These are phyloP conservation scores for Kregervanrija fluxuum DNA, from an alignment of 805 yeast species.

Conservation along the genomic window DNA sequence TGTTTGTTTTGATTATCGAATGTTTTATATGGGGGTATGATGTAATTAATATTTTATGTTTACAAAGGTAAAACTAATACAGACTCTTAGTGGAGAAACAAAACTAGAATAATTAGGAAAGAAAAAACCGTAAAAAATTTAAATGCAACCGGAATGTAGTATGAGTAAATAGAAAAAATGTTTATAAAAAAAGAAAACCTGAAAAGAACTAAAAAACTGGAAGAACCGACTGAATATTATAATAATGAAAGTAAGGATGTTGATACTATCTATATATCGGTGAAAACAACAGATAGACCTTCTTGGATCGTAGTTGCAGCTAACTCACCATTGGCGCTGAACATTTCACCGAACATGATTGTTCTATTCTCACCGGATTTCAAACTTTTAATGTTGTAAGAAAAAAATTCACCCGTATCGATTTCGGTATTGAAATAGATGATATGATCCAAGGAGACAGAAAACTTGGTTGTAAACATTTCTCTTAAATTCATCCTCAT, in stretches of 20 bases:
- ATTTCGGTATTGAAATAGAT: constrained; percentile 57
- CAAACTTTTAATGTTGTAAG: constrained; percentile 40
- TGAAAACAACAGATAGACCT: constrained; percentile 39
- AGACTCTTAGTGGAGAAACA: neutral
- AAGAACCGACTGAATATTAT: constrained; percentile 1
- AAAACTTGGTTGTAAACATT: constrained; percentile 39
- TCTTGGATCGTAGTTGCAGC: constrained; percentile 62
- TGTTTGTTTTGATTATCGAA: neutral
- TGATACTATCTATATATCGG: constrained; percentile 5
- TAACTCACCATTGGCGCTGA: constrained; percentile 38
- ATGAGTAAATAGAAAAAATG: neutral
- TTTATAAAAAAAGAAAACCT: constrained; percentile 40
- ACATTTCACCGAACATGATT: constrained; percentile 53
- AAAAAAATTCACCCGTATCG: constrained; percentile 37
- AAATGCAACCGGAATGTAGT: neutral
- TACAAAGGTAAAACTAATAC: neutral
- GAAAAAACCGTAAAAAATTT: neutral
- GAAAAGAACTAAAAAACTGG: constrained; percentile 13
- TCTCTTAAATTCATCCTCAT: constrained; percentile 44
- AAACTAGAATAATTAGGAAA: neutral
- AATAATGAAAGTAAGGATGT: neutral
- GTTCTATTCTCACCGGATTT: constrained; percentile 47
- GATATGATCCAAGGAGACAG: constrained; percentile 60
- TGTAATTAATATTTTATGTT: neutral
- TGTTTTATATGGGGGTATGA: too few relatives aligned